Evolutionary conservation across 768 basidiomycete species (phyloP), one percentile per base, ranked within the genome.

Genomic region (Boletales sp.): DNA sequence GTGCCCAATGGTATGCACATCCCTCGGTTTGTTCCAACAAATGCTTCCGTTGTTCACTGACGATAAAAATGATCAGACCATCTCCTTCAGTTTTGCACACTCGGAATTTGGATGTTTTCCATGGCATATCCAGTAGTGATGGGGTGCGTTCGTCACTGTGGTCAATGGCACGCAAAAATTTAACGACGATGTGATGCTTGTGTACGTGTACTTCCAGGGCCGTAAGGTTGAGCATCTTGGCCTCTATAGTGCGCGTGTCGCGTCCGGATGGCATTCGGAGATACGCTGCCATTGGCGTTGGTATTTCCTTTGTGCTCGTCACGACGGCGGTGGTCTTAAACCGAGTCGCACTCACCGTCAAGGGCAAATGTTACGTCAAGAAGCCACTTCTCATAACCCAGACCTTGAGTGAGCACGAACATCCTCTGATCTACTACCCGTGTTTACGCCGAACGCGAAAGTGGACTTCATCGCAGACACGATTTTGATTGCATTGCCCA

Each of bases 141-240:
- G 11, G 54, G 56, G 56, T 54, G 18, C 24, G 54, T 48, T 32
- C 21, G 5, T 35, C 24, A 7, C 13, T 7, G 13, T 11, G 15
- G 40, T 21, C 30, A 11, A 9, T 3, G 13, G 12, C 10, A 19
- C 27, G 6, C 14, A 17, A 10, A 17, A 13, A 27, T 6, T 13
- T 11, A 12, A 44, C 18, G 40, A 31, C 13, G 35, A 15, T 27
- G 24, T 5, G 24, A 27, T 27, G 24, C 24, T 27, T 27, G 24
- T 27, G 24, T 27, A 27, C 40, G 24, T 27, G 24, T 27, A 27
- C 40, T 11, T n/a, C 14, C 30, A 66, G 66, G 66, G 24, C 57
- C 2, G 40, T 52, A 4, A 59, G 66, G 15, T 48, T 66, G 37
- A 66, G 65, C 17, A 54, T 66, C 15, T 43, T 68, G 36, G 24